Evolutionary conservation across 2,329 filamentous ascomycete genomes (phyloP).

Genomic region (Ampelomyces quisqualis): DNA sequence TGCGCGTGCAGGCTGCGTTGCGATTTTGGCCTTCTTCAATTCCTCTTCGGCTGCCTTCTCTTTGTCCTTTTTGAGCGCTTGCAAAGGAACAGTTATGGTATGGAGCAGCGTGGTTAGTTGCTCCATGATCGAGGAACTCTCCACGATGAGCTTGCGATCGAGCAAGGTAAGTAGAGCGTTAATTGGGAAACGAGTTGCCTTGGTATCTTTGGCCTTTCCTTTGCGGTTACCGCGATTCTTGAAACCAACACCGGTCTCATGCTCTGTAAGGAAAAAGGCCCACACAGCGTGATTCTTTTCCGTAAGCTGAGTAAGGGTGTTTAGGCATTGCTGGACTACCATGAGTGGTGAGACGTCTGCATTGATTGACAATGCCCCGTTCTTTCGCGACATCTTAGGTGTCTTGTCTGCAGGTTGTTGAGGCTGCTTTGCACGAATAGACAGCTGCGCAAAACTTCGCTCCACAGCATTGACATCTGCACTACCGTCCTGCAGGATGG

Average conservation of each 20-base stretch:
- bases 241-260: conserved; percentile 75
- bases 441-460: conserved; percentile 90
- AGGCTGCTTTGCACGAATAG: conserved; percentile 82
- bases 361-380: conserved; percentile 65
- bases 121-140: conserved; percentile 97
- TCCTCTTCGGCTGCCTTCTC: conserved; percentile 59
- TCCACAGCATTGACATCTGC: conserved; percentile 91
- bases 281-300: conserved; percentile 83
- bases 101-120: conserved; percentile 83
- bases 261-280: conserved; percentile 90
- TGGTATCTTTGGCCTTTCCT: conserved; percentile 83
- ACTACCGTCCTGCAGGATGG: conserved; percentile 93
- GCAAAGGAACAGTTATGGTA: conserved; percentile 82
- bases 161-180: conserved; percentile 86
- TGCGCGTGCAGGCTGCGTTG: conserved; percentile 21
- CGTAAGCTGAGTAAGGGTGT: conserved; percentile 79
- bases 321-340: conserved; percentile 93
- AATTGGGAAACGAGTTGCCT: conserved; percentile 82
- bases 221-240: conserved; percentile 79
- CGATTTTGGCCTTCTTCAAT: conserved; percentile 32
- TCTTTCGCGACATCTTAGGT: conserved; percentile 75
- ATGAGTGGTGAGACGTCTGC: conserved; percentile 91
- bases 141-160: conserved; percentile 92
- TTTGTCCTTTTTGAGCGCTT: conserved; percentile 80
- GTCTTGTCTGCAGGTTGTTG: conserved; percentile 67